Conservation (phyloP, 768 basidiomycete genomes). For the Mycena latifolia region DNA sequence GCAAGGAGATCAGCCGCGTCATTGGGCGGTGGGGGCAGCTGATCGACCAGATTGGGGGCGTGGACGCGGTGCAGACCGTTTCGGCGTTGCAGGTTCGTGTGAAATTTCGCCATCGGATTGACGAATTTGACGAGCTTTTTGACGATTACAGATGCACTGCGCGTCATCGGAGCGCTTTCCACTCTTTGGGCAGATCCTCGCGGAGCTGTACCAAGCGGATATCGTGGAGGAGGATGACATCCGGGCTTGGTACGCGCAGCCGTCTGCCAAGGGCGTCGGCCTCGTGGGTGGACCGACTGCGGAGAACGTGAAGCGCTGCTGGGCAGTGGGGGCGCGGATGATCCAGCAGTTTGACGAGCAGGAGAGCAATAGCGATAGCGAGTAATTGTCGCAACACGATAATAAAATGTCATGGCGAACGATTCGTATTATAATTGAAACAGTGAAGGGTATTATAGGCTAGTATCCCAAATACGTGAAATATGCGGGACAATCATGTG, state of each 20-base stretch:
- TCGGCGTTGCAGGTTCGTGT: slow-evolving; percentile 77
- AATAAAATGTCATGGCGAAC: too few species aligned
- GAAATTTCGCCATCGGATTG: neutral
- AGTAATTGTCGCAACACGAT: neutral
- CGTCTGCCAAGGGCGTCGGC: slow-evolving; percentile 66
- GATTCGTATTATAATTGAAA: slow-evolving; percentile 8
- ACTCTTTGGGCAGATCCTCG: slow-evolving; percentile 88
- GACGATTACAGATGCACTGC: slow-evolving; percentile 68
- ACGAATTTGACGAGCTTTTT: too few species aligned
- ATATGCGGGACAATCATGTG: too few species aligned
- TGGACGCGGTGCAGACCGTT: slow-evolving; percentile 86
- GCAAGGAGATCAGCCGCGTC: slow-evolving; percentile 72
- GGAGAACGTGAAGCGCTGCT: slow-evolving; percentile 75
- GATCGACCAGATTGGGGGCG: slow-evolving; percentile 84
- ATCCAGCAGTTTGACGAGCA: slow-evolving; percentile 88
- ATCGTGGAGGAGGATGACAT: slow-evolving; percentile 93
- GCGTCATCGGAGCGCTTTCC: slow-evolving; percentile 71
- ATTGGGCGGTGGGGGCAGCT: slow-evolving; percentile 86
- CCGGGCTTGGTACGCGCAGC: slow-evolving; percentile 82
- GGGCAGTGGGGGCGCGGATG: slow-evolving; percentile 79
- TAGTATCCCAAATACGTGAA: too few species aligned
- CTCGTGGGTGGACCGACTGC: slow-evolving; percentile 51
- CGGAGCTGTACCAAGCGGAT: slow-evolving; percentile 91
- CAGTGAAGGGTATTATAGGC: neutral
- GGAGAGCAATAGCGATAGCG: slow-evolving; percentile 57